Conservation (phyloP, 495 filamentous ascomycete genomes). For the Bathelium albidoporum region DNA sequence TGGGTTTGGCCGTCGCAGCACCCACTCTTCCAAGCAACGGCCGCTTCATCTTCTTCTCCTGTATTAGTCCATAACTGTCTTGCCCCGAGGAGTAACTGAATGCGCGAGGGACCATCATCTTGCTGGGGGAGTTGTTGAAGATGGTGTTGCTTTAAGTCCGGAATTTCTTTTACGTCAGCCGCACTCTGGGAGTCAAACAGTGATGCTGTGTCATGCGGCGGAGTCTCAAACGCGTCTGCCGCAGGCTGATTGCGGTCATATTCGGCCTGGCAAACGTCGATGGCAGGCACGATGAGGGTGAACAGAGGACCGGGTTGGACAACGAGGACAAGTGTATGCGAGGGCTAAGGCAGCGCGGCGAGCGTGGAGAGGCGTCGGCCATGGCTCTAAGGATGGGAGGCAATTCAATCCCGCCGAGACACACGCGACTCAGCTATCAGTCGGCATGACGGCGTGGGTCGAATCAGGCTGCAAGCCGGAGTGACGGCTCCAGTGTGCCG, state of each 20-base stretch:
- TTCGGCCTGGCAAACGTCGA: not conserved
- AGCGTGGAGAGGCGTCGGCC: no score
- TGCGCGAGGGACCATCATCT: constrained; percentile 18
- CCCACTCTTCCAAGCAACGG: not conserved
- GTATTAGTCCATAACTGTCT: not conserved
- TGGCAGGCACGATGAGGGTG: not conserved
- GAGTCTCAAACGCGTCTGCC: not conserved
- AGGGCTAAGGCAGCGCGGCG: not conserved
- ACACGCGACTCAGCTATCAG: constrained; percentile 2
- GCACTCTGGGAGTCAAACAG: no score
- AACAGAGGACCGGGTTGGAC: not conserved
- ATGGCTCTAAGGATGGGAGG: no score
- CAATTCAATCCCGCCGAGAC: not conserved
- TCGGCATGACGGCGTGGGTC: not conserved
- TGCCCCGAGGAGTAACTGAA: constrained; percentile 14
- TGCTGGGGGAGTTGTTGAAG: not conserved
- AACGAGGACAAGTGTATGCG: not conserved
- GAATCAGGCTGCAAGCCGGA: not conserved
- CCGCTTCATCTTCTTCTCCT: not conserved
- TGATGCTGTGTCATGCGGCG: not conserved
- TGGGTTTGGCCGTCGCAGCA: not conserved
- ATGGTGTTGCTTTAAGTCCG: not conserved
- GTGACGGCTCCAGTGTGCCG: not conserved
- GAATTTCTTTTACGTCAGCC: not conserved
- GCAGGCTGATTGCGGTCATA: not conserved